These are phyloP conservation scores for Vitis labrusca DNA, from an alignment of 164 flowering plant genomes.

Conservation along the genomic window DNA sequence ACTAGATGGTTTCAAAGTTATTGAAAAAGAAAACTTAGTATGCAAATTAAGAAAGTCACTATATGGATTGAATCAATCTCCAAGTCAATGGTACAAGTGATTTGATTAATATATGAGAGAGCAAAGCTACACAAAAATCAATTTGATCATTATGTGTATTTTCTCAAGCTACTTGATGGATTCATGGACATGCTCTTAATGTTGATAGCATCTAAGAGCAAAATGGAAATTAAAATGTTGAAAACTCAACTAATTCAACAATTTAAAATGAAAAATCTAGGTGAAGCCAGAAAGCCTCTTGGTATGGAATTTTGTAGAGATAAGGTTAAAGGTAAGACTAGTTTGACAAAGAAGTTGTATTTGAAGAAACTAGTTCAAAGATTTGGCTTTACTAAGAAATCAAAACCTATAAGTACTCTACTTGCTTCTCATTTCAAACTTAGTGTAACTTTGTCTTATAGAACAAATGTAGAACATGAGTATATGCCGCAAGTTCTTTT, in stretches of 20 bases:
- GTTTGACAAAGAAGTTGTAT: not conserved
- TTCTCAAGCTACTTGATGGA: not conserved
- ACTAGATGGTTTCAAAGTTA: not conserved
- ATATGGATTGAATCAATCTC: not conserved
- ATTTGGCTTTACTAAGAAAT: not conserved
- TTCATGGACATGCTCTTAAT: not conserved
- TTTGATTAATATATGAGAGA: not conserved
- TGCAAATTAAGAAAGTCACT: not conserved
- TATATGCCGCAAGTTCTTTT: not conserved
- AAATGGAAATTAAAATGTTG: not conserved
- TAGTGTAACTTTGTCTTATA: not conserved
- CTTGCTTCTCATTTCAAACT: constrained; percentile 1
- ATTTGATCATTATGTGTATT: constrained; percentile 1
- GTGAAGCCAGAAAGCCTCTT: not conserved
- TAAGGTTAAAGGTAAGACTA: not conserved
- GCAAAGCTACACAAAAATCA: not conserved
- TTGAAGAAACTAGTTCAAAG: not conserved
- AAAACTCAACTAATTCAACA: not conserved
- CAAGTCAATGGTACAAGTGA: not conserved
- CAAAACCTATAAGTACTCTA: not conserved
- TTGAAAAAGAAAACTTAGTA: not conserved
- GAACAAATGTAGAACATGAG: not conserved
- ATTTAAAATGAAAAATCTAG: not conserved
- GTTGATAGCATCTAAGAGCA: not conserved
- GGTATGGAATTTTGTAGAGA: not conserved